Conservation (phyloP, 176 grass and related monocot species). For the Bolboschoenus planiculmis region DNA sequence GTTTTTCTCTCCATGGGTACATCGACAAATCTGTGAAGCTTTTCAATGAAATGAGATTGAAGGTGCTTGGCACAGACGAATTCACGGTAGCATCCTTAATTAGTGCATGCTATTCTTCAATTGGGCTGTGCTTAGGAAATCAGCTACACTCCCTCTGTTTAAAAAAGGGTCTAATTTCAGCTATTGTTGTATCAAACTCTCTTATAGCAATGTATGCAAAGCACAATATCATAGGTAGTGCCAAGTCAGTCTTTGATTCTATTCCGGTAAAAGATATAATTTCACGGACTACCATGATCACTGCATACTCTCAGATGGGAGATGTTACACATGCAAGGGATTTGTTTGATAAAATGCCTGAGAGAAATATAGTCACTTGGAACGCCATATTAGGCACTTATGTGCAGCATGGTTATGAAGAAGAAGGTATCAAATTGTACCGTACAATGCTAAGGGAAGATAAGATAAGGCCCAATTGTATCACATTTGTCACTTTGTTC, state of each 20-base stretch:
- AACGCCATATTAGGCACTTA: conserved; percentile 80
- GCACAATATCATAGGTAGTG: conserved; percentile 43
- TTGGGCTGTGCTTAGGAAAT: conserved; percentile 54
- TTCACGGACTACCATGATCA: conserved; percentile 98
- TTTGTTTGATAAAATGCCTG: conserved; percentile 65
- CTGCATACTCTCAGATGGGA: conserved; percentile 70
- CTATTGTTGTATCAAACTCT: conserved; percentile 67
- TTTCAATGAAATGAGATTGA: conserved; percentile 85
- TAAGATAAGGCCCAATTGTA: conserved; percentile 69
- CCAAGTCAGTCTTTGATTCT: conserved; percentile 64
- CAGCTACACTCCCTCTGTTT: conserved; percentile 69
- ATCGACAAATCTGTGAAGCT: conserved; percentile 62
- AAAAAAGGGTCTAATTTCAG: conserved; percentile 48
- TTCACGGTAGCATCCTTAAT: conserved; percentile 66
- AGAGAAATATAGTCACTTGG: conserved; percentile 83
- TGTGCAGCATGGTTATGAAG: conserved; percentile 69
- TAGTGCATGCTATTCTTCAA: conserved; percentile 59
- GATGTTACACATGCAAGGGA: conserved; percentile 49
- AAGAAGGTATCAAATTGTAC: conserved; percentile 89
- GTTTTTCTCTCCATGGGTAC: conserved; percentile 52
- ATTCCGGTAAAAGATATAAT: conserved; percentile 67
- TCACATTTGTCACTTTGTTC: conserved; percentile 80
- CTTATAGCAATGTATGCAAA: conserved; percentile 86
- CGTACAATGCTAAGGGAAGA: conserved; percentile 48
- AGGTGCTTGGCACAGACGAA: conserved; percentile 47